Evolutionary conservation across 2,329 filamentous ascomycete genomes (phyloP).

Genomic region (Leptographium lundbergii): DNA sequence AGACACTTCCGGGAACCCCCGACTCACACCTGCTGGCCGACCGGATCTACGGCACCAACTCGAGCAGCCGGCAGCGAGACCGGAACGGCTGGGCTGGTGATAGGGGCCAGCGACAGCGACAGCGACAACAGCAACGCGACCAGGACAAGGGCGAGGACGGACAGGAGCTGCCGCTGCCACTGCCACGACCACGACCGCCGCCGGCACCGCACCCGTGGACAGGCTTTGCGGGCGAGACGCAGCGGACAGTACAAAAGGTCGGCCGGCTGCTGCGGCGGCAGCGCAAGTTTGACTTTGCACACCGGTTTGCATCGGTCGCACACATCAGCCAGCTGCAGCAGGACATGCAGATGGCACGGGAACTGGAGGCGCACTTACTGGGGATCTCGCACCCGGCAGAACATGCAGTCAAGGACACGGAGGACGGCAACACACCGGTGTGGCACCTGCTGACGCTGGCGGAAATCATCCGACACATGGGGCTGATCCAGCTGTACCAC

Average conservation of each 20-base stretch:
- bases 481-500: slow-evolving; percentile 40
- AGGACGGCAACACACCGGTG: slow-evolving; percentile 37
- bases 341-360: slow-evolving; percentile 22
- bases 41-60: neutral
- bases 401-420: slow-evolving; percentile 34
- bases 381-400: slow-evolving; percentile 30
- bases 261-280: slow-evolving; percentile 26
- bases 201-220: slow-evolving; percentile 35
- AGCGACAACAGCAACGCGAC: neutral
- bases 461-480: slow-evolving; percentile 37
- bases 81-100: neutral
- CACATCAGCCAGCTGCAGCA: slow-evolving; percentile 16
- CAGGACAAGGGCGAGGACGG: neutral
- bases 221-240: slow-evolving; percentile 29
- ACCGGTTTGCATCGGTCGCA: slow-evolving; percentile 21
- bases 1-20: slow-evolving; percentile 21
- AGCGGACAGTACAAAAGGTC: slow-evolving; percentile 31
- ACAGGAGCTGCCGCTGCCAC: neutral
- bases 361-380: slow-evolving; percentile 34
- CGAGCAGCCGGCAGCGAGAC: neutral
- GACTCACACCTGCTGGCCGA: slow-evolving; percentile 5
- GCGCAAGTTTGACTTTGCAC: slow-evolving; percentile 19
- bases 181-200: neutral
- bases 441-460: slow-evolving; percentile 39
- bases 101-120: neutral